phyloP scores from a whole-genome alignment of 257 asterid genomes.

The Solanum acaule region DNA sequence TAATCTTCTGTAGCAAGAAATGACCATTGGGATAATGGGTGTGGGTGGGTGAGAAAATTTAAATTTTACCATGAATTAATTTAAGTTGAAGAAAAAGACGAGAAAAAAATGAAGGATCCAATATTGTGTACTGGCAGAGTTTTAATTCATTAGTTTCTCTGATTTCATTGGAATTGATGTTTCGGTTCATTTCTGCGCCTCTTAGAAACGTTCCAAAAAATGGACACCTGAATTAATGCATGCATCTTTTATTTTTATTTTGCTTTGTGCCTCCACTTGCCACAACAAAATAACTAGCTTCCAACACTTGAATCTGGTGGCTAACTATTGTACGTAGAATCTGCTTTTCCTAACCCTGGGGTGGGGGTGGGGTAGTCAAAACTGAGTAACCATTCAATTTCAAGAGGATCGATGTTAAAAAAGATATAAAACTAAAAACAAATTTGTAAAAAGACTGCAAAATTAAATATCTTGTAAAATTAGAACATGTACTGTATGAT shows the following conservation, averaged over 20 bases:
- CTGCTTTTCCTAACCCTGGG: not conserved
- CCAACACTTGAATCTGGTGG: not conserved
- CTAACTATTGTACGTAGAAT: not conserved
- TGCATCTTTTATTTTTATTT: not conserved
- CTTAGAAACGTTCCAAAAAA: not conserved
- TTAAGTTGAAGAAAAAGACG: not conserved
- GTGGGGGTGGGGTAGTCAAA: no score
- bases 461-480: no score
- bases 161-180: slow-evolving; percentile 7
- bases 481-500: not conserved
- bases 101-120: not conserved
- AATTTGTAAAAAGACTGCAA: not conserved
- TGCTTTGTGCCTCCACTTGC: not conserved
- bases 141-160: not conserved
- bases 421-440: no score
- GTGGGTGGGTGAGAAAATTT: not conserved
- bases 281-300: not conserved
- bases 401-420: not conserved
- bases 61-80: not conserved
- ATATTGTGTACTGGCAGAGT: not conserved
- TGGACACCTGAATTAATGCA: slow-evolving; percentile 11
- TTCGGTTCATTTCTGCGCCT: not conserved
- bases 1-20: not conserved
- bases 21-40: not conserved
- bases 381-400: no score